Base-by-base conservation (phyloP, 306 rosid species). In the Cucurbita ficifolia region DNA sequence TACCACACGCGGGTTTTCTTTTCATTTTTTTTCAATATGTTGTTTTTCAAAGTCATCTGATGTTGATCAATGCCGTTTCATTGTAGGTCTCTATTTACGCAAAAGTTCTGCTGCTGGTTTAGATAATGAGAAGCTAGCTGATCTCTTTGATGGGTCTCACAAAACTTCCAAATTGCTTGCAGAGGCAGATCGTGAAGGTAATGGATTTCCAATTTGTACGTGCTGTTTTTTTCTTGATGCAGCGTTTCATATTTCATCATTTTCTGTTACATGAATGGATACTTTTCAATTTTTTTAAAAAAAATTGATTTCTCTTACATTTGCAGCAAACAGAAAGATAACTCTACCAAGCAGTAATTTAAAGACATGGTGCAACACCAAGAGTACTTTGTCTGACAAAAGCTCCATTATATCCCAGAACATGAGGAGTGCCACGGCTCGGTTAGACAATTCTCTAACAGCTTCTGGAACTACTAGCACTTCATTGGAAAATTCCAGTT, bases 401-500 rank as follows among this genome's bases (percentile, higher is more conserved):
- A 81, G 86, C 74, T 86, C 81, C 43, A 71, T 54, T 57, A 52
- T 55, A 81, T 70, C 86, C 77, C 84, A 76, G 74, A 80, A 75
- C 76, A 81, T 57, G 62, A 76, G 72, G 70, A 71, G 77, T 76
- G 77, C 87, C 43, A 33, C 75, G 54, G 49, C 81, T 52, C 74
- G 42, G 73, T 72, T 86, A 56, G 92, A 83, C 51, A 79, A 77
- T 70, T 76, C 84, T 6, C 64, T 81, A 64, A 75, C 90, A 49
- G 62, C 81, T 68, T 84, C 90, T 73, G 92, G 87, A 77, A 81
- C 93, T 72, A 81, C 97, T 43, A 85, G 96, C 81, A 82, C 89
- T 48, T 95, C 97, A 24, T 73, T 81, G 79, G 70, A 74, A 72
- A 83, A 87, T 83, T 39, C 84, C 62, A 76, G 16, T 82, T 86